Evolutionary conservation across 2,329 filamentous ascomycete genomes (phyloP).

Genomic region (Stromatinia cepivora): DNA sequence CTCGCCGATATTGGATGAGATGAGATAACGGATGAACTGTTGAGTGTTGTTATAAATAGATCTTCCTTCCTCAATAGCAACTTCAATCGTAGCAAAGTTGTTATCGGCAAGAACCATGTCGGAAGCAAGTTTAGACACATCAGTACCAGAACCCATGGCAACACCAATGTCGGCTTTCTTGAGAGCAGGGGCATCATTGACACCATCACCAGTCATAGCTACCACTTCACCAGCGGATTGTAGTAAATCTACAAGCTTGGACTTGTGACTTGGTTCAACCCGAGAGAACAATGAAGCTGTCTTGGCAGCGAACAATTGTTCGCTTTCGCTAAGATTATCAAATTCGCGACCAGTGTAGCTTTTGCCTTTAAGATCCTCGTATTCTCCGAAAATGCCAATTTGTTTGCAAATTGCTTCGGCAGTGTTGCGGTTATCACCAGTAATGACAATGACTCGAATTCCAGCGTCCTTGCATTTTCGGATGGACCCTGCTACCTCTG

Average conservation of each 20-base stretch:
- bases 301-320: conserved; percentile 82
- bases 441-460: conserved; percentile 96
- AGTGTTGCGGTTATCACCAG: conserved; percentile 95
- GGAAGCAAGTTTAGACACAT: conserved; percentile 92
- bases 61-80: conserved; percentile 93
- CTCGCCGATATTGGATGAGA: conserved; percentile 98
- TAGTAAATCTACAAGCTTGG: conserved; percentile 93
- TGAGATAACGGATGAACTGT: conserved; percentile 98
- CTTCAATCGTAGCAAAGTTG: conserved; percentile 97
- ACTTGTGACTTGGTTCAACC: conserved; percentile 94
- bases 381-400: conserved; percentile 84
- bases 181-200: conserved; percentile 95
- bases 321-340: conserved; percentile 73
- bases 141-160: conserved; percentile 96
- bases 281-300: conserved; percentile 90
- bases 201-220: conserved; percentile 98
- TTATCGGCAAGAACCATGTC: conserved; percentile 99
- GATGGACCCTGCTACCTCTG: conserved; percentile 85
- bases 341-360: conserved; percentile 96
- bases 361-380: conserved; percentile 85
- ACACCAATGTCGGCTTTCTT: conserved; percentile 99
- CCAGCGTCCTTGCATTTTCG: conserved; percentile 87
- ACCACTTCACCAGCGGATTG: conserved; percentile 93
- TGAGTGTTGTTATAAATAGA: conserved; percentile 99
- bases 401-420: conserved; percentile 97